phyloP scores from a whole-genome alignment of 352 stramenopile genomes.

The Plasmopara viticola region DNA sequence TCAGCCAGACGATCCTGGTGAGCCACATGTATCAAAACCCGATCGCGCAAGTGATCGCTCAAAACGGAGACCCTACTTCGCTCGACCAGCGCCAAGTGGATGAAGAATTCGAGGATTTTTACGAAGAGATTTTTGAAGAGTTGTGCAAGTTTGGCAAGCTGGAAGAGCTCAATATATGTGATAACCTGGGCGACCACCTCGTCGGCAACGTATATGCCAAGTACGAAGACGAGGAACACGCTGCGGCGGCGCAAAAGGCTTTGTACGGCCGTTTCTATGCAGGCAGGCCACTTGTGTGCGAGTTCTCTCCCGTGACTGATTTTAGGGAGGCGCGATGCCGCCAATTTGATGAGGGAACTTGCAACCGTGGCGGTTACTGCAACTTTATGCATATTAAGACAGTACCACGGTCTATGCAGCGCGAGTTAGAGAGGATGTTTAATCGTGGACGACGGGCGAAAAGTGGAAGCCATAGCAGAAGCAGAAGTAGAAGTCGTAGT shows the following conservation, averaged over 20 bases:
- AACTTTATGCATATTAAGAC: constrained; percentile 99
- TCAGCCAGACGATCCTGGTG: constrained; percentile 97
- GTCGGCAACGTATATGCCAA: constrained; percentile 99
- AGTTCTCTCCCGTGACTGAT: constrained; percentile 98
- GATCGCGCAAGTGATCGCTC: constrained; percentile 82
- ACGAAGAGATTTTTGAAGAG: constrained; percentile 98
- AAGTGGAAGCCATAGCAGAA: constrained; percentile 40
- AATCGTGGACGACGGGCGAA: constrained; percentile 50
- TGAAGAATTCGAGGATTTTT: constrained; percentile 96
- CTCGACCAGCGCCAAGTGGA: constrained; percentile 89
- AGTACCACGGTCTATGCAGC: constrained; percentile 75
- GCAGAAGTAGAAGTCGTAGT: constrained; percentile 48
- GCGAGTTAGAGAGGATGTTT: constrained; percentile 82
- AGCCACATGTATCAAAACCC: constrained; percentile 98
- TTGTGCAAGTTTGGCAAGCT: constrained; percentile 98
- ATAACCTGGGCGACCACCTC: constrained; percentile 99
- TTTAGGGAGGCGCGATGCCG: constrained; percentile 97
- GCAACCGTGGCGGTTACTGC: constrained; percentile 96
- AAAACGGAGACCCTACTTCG: constrained; percentile 73
- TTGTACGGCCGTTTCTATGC: constrained; percentile 98
- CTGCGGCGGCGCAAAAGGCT: constrained; percentile 92
- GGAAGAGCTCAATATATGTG: constrained; percentile 98
- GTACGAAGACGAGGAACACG: constrained; percentile 98
- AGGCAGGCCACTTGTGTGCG: constrained; percentile 91
- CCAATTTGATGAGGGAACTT: constrained; percentile 98